Conservation (phyloP, 306 rosid genomes). For the Prunus campanulata region DNA sequence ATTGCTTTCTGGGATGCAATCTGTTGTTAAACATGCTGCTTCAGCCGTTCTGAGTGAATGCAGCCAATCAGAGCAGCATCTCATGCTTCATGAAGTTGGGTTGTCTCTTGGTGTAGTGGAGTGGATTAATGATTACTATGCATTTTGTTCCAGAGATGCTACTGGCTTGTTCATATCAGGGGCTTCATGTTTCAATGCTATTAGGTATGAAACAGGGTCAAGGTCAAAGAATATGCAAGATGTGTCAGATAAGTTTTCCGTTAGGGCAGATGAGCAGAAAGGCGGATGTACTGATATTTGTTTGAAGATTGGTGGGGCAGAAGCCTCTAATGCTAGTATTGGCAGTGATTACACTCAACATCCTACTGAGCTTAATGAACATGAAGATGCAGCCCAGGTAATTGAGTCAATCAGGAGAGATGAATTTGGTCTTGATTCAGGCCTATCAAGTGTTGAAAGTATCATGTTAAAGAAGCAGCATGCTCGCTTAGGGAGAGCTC, state of each 20-base stretch:
- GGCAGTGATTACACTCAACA: conserved; percentile 22
- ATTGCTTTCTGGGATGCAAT: conserved; percentile 74
- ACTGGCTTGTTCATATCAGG: conserved; percentile 27
- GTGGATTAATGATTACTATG: conserved; percentile 73
- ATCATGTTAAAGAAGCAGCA: conserved; percentile 88
- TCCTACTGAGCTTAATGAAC: conserved; percentile 32
- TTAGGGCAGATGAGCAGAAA: conserved; percentile 13
- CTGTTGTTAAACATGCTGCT: conserved; percentile 67
- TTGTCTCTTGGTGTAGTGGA: conserved; percentile 67
- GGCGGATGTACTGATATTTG: conserved; percentile 28
- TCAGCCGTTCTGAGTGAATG: conserved; percentile 71
- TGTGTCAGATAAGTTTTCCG: conserved; percentile 28
- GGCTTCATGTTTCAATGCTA: conserved; percentile 36
- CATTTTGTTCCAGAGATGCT: conserved; percentile 38
- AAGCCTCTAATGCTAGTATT: conserved; percentile 31
- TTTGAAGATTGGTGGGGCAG: conserved; percentile 21
- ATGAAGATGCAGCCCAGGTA: conserved; percentile 58
- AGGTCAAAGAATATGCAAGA: conserved; percentile 32
- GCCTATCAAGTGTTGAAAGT: conserved; percentile 55
- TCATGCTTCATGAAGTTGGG: conserved; percentile 91
- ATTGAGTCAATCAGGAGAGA: conserved; percentile 82
- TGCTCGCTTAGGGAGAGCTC: conserved; percentile 97
- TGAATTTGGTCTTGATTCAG: conserved; percentile 90
- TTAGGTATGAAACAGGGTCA: conserved; percentile 21
- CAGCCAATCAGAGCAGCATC: conserved; percentile 56